These are phyloP conservation scores for Colletotrichum cordylinicola DNA, from an alignment of 2,329 filamentous ascomycete species.

Conservation along the genomic window DNA sequence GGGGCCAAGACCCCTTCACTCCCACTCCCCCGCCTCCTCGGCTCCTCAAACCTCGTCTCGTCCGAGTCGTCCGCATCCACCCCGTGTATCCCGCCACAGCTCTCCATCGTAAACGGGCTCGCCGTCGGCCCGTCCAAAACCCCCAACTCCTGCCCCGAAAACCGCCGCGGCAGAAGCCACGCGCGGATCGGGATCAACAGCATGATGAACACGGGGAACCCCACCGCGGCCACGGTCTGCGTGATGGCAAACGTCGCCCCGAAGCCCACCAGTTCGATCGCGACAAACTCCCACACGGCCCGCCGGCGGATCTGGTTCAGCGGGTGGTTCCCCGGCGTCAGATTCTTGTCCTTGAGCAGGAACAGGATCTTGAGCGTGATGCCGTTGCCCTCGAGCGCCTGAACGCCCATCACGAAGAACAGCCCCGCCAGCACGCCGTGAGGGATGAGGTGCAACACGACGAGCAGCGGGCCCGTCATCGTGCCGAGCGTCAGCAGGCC, in stretches of 20 bases:
- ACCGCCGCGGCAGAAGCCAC: slow-evolving; percentile 66
- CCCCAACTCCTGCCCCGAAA: slow-evolving; percentile 64
- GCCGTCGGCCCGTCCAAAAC: slow-evolving; percentile 77
- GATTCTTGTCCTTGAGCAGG: slow-evolving; percentile 65
- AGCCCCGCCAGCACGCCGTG: slow-evolving; percentile 81
- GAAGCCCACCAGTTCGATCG: slow-evolving; percentile 72
- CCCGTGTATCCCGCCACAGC: slow-evolving; percentile 69
- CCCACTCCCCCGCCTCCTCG: slow-evolving; percentile 21
- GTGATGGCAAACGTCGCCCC: slow-evolving; percentile 83
- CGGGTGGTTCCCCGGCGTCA: slow-evolving; percentile 67
- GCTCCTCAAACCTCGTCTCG: not conserved
- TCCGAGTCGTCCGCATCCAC: slow-evolving; percentile 30
- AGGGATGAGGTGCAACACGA: slow-evolving; percentile 78
- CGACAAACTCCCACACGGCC: slow-evolving; percentile 76
- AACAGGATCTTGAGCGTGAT: slow-evolving; percentile 79
- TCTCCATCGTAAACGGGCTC: slow-evolving; percentile 78
- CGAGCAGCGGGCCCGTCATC: slow-evolving; percentile 76
- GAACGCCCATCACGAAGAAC: slow-evolving; percentile 86
- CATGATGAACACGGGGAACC: slow-evolving; percentile 79
- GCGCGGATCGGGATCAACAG: slow-evolving; percentile 71
- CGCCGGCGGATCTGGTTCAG: slow-evolving; percentile 66
- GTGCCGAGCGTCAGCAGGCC: slow-evolving; percentile 80
- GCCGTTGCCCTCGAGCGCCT: slow-evolving; percentile 78
- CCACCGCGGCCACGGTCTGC: slow-evolving; percentile 82
- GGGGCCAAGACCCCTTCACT: slow-evolving; percentile 32